Evolutionary conservation across 495 filamentous ascomycete genomes (phyloP), one percentile per base, ranked within the genome.

Genomic region (Cercophora sp.): DNA sequence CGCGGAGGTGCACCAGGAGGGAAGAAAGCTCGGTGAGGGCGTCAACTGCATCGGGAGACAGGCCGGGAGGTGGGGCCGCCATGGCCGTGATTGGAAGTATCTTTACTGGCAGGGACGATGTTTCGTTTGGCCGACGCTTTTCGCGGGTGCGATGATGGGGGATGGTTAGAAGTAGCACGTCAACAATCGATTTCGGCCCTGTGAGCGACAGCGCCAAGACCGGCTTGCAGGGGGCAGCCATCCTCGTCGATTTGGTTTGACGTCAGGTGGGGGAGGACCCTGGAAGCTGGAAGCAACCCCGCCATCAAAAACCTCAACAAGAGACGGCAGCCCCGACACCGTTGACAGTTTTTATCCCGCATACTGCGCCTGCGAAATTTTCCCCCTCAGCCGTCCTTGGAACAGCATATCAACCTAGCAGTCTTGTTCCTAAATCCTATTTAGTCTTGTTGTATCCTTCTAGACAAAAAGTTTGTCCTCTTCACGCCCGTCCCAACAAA

Each of bases 11-110:
- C 51, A 83, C 74, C 39, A 96, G 79, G 58, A 96, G 80, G 9
- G 82, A 77, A 64, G 88, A 82, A 41, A 96, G 79, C 42, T 89
- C 80, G 45, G 93, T 90, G 42, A 96, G 77, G 54, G 89, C 83
- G 76, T 96, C 91, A 68, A 96, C 85, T 16, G 83, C 83, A 72
- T 81, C 75, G 49, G 80, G 66, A 64, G 82, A 73, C 60, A 80
- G 74, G 52, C 72, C 66, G 36, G 70, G 65, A 29, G 65, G 65
- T 60, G 27, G 63, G 52, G 59, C 42, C 29, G 48, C 29, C 5
- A 29, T 29, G 35, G 10, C n/a, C n/a, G n/a, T n/a, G n/a, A n/a
- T n/a, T n/a, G n/a, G n/a, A n/a, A n/a, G n/a, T n/a, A n/a, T n/a
- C n/a, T n/a, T n/a, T n/a, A n/a, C n/a, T n/a, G n/a, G n/a, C n/a